These are phyloP conservation scores for Hymenoscyphus infarciens DNA, from an alignment of 2,329 filamentous ascomycete species.

Conservation along the genomic window DNA sequence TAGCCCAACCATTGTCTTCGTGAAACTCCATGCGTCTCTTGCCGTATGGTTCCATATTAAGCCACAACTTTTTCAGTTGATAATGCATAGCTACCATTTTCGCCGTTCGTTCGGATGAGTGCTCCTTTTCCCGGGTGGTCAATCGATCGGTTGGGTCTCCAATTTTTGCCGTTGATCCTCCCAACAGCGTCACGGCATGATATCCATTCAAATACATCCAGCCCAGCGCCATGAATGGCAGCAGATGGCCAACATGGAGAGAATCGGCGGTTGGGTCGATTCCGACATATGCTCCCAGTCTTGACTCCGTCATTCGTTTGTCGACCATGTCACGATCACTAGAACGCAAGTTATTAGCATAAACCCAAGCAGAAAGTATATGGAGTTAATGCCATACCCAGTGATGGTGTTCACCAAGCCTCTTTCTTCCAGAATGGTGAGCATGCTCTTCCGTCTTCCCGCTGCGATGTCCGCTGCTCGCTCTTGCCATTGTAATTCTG, in stretches of 20 bases:
- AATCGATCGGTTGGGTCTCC: conserved; percentile 75
- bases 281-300: conserved; percentile 74
- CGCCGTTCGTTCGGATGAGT: conserved; percentile 50
- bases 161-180: conserved; percentile 72
- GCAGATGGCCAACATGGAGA: conserved; percentile 74
- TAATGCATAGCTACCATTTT: conserved; percentile 67
- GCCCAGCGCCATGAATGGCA: conserved; percentile 79
- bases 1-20: conserved; percentile 60
- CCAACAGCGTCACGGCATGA: conserved; percentile 62
- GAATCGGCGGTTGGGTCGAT: conserved; percentile 79
- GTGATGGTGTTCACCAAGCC: conserved; percentile 72
- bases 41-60: conserved; percentile 65
- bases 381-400: conserved; percentile 50
- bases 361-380: neutral
- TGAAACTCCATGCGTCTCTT: conserved; percentile 58
- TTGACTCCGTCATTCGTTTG: conserved; percentile 59
- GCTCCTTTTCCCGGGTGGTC: conserved; percentile 54
- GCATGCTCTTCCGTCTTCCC: conserved; percentile 51
- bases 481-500: conserved; percentile 44
- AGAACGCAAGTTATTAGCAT: conserved; percentile 18
- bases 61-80: conserved; percentile 70
- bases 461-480: conserved; percentile 46
- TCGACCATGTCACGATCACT: conserved; percentile 50
- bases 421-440: conserved; percentile 65
- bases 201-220: conserved; percentile 80